Evolutionary conservation across 1,284 basidiomycete genomes (phyloP).

Genomic region (Marasmius fiardii): DNA sequence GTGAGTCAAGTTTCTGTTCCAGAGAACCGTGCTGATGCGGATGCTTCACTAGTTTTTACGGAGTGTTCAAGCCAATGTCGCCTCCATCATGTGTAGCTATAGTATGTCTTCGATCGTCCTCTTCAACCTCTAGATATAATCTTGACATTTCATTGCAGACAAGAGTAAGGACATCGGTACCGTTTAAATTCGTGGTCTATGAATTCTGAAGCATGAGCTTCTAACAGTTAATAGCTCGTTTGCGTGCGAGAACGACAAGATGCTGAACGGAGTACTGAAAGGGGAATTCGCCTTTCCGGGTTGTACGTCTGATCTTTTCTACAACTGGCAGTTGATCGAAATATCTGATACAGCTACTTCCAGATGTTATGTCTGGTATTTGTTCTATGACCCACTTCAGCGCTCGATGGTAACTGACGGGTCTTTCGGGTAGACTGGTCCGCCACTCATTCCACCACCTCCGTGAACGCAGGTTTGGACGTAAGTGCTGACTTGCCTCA

Average conservation of each 20-base stretch:
- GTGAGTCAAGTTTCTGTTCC: constrained; percentile 25
- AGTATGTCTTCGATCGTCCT: constrained; percentile 30
- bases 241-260: constrained; percentile 67
- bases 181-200: not conserved
- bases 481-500: constrained; percentile 26
- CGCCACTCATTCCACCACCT: constrained; percentile 38
- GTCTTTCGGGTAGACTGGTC: constrained; percentile 27
- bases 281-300: constrained; percentile 73
- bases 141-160: constrained; percentile 24
- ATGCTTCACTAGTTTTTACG: constrained; percentile 49
- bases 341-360: not conserved
- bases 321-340: not conserved
- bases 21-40: constrained; percentile 12
- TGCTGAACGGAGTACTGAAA: constrained; percentile 71
- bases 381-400: constrained; percentile 33
- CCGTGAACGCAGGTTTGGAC: constrained; percentile 61
- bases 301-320: constrained; percentile 34
- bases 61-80: constrained; percentile 63
- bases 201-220: not conserved
- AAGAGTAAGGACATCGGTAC: constrained; percentile 30
- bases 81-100: constrained; percentile 71
- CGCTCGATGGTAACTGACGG: constrained; percentile 9
- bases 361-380: constrained; percentile 53
- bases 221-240: constrained; percentile 58
- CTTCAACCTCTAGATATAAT: not conserved